Evolutionary conservation across 2,329 filamentous ascomycete species (phyloP), one percentile per base, ranked within the genome.

Genomic region (Aspergillus pseudoterreus): DNA sequence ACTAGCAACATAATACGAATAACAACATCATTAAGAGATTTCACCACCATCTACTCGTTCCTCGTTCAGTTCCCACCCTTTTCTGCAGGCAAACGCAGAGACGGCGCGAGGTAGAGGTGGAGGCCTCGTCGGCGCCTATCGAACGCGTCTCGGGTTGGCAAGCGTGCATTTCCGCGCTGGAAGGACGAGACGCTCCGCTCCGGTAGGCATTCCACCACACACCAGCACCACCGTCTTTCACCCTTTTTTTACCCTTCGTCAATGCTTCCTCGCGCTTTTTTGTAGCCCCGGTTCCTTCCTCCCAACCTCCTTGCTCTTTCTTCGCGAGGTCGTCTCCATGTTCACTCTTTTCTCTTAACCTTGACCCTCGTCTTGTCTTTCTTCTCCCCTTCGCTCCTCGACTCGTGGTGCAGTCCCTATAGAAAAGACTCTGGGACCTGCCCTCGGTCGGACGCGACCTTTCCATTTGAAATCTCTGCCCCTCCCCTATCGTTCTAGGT

Each of bases 141-240:
- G 66, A 70, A 70, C 67, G 67, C 67, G 67, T 70, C 67, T 69
- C 65, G 61, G 65, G 50, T 53, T 68, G 35, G 65, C 64, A 69
- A 68, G 66, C 67, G 67, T 70, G 67, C 67, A 67, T 68, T 69
- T 69, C 66, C 67, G 66, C 67, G 66, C 59, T 66, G 64, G 63
- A 60, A 53, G 56, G 59, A 65, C 59, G 53, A 67, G 64, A 66
- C 65, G 56, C 61, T 63, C 63, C 63, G 63, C 57, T 64, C 63
- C 62, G 65, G 57, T 49, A 55, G 57, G 55, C 64, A 68, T 69
- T 68, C 65, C 64, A 67, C 64, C 62, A 62, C 65, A 63, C 63
- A 64, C 57, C 52, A 49, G 56, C 63, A 64, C 57, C 52, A 49
- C 57, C 52, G 48, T 51, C 52, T 50, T 49, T 57, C 57, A 53